Evolutionary conservation across 371 early-diverging fungal genomes (phyloP), one percentile per base, ranked within the genome.

Genomic region (Funneliformis caledonium): DNA sequence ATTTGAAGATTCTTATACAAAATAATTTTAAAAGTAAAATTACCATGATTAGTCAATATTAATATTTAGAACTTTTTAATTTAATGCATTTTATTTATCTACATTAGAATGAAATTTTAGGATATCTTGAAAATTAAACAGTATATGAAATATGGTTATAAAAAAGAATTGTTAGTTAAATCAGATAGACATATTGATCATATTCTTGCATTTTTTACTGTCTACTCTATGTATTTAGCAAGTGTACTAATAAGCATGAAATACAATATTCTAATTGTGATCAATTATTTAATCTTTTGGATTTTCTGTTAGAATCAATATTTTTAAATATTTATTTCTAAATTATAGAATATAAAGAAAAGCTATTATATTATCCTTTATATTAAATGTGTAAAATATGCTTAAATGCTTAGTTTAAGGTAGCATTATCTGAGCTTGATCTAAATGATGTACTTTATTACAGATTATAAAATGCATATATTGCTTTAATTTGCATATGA

Each of bases 131-230:
- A 22, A 47, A 8, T 69, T 14, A 69, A 48, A 47, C 4, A 19
- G 45, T 16, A 69, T 19, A 69, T 69, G 47, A 69, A 69, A 69
- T 10, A 16, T 7, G 22, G 22, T 48, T 69, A 47, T 69, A 48
- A 69, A 69, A 69, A 47, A 69, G 70, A 69, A 69, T 47, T 69
- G 22, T n/a, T 8, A n/a, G 26, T 69, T 45, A n/a, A 45, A 47
- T 11, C 47, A 69, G 70, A 69, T 69, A 10, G 48, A 7, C 2
- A 69, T 45, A 19, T 48, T 45, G 22, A 43, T 9, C 70, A 69
- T 69, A 69, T 69, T 2, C 60, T 60, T 26, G 26, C 26, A 26
- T 26, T 26, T 26, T 26, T 0, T 26, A 26, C 26, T 26, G 26
- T 26, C 0, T 60, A 22, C 60, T 60, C 22, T 60, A 60, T 60